Evolutionary conservation across 164 flowering plant genomes (phyloP), one percentile per base, ranked within the genome.

Genomic region (Hamamelis virginiana): DNA sequence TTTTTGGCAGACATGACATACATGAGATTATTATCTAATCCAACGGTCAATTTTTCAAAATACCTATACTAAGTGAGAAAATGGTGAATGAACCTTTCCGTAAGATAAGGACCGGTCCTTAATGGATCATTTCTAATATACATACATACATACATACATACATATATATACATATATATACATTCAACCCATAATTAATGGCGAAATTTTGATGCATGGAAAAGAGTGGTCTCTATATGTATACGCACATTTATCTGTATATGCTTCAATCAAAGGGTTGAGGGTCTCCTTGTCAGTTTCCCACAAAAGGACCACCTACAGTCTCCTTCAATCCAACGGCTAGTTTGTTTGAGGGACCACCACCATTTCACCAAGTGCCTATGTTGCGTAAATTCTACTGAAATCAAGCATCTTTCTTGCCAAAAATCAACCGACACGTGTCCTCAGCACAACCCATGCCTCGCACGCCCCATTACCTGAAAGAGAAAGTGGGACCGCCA

Each of bases 361-460:
- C n/a, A n/a, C n/a, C n/a, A n/a, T n/a, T n/a, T 33, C 41, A 33
- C 13, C 13, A 57, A 8, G 18, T 33, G 33, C 10, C 3, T 23
- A 2, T 6, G 33, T 25, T 57, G 33, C 60, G 15, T 23, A 14
- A 23, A 38, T 14, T 55, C 3, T 25, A 57, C 60, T 25, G 60
- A 22, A 57, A n/a, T n/a, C n/a, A n/a, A n/a, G n/a, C n/a, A 26
- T 4, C 8, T 25, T 57, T 0, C 33, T 19, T 33, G 41, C 58
- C 16, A 6, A 60, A 19, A 14, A 48, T 12, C 12, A 47, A 1
- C 22, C 26, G 59, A 33, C 60, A 69, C 72, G 72, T 62, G 50
- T 33, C 0, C 3, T 14, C 14, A 58, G 11, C 2, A 33, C 41
- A 2, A 33, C 41, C 15, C 53, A 22, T 33, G 47, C 57, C 47